phyloP scores from a whole-genome alignment of 768 basidiomycete species.

The Mrakia blollopis region DNA sequence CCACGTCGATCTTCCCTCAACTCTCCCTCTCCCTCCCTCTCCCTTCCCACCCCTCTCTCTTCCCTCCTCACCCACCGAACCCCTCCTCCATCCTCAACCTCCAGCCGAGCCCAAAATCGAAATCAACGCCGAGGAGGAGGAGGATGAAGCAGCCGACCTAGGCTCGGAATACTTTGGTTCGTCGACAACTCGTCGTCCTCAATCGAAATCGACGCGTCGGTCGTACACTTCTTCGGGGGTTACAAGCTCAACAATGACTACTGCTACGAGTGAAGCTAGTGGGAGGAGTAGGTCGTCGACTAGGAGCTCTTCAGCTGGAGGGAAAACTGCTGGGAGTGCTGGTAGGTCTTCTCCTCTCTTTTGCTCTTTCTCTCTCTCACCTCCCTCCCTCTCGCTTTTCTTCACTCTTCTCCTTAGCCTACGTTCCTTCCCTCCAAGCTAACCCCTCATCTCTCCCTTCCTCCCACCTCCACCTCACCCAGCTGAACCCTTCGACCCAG shows the following conservation, averaged over 20 bases:
- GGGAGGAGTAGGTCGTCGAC: background rate
- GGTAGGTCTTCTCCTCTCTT: background rate
- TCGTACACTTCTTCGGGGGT: background rate
- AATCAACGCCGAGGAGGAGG: background rate
- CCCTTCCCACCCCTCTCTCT: background rate
- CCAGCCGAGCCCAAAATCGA: background rate
- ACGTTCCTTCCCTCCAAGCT: background rate
- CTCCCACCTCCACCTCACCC: no score
- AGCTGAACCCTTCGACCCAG: background rate
- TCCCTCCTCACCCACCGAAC: background rate
- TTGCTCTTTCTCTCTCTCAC: background rate
- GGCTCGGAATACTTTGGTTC: slow-evolving; percentile 7
- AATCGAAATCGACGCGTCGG: background rate
- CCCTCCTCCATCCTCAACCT: background rate
- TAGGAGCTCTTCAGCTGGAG: background rate
- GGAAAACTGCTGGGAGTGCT: background rate
- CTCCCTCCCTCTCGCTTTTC: background rate
- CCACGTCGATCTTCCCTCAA: background rate
- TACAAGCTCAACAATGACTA: background rate
- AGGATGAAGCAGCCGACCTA: background rate
- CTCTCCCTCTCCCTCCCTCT: background rate
- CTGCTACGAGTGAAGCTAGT: background rate
- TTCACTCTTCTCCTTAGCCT: background rate
- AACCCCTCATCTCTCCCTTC: background rate
- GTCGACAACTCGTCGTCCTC: background rate